These are phyloP conservation scores for Macrotyloma uniflorum DNA, from an alignment of 306 rosid species.

Conservation along the genomic window DNA sequence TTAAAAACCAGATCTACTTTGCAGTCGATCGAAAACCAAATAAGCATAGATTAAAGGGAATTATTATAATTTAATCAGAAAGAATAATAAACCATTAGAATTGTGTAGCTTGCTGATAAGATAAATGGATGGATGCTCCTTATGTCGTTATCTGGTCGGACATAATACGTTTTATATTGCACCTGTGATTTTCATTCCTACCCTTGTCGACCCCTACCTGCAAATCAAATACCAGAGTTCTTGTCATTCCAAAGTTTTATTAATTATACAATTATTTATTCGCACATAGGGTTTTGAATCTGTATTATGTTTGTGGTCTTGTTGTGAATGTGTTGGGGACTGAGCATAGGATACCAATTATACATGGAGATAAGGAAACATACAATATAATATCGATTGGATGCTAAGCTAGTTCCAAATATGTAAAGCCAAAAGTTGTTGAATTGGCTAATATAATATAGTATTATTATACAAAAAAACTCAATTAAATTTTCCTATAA, in stretches of 20 bases:
- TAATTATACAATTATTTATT: not conserved
- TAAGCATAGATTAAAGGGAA: not conserved
- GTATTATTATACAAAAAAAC: too few species aligned
- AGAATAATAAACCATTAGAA: not conserved
- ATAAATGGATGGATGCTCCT: not conserved
- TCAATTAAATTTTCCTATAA: not conserved
- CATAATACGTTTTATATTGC: conserved; percentile 20
- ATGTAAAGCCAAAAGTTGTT: conserved; percentile 60
- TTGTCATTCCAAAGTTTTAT: not conserved
- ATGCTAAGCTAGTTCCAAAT: conserved; percentile 51
- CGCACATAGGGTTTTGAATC: conserved; percentile 42
- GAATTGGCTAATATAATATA: not conserved
- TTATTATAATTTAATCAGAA: not conserved
- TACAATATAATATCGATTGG: conserved; percentile 40
- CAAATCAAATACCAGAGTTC: conserved; percentile 23
- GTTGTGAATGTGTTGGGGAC: conserved; percentile 16
- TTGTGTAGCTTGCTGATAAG: not conserved
- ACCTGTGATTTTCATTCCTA: conserved; percentile 35
- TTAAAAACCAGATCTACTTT: not conserved
- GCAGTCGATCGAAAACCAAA: not conserved
- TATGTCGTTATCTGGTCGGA: conserved; percentile 50
- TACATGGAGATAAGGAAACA: conserved; percentile 46
- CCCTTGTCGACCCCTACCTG: conserved; percentile 27
- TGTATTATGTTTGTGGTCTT: conserved; percentile 39
- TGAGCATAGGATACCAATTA: conserved; percentile 56